Evolutionary conservation across 164 flowering plant species (phyloP), one percentile per base, ranked within the genome.

Genomic region (Nelumbo lutea): DNA sequence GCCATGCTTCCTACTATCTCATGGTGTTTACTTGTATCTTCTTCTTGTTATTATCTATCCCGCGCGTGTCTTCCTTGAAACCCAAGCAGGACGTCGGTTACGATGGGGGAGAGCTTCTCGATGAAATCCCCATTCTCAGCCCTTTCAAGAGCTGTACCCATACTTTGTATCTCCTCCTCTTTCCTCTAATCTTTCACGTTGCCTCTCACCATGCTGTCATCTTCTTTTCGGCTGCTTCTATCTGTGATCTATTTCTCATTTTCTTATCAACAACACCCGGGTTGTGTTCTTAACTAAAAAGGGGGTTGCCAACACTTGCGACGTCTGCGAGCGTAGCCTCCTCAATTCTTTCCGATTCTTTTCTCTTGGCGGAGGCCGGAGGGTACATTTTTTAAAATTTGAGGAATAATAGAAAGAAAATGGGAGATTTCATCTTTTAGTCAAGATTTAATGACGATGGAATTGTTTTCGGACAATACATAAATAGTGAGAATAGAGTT

Each of bases 11-110:
- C 6, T 92, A 88, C 78, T 92, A 89, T 73, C 86, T 90, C 57
- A 83, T 89, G 86, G 77, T 73, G 9, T 90, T 90, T 64, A 75
- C 71, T 63, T 88, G 92, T 59, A 61, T 81, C 5, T 89, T 90
- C 78, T 95, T 88, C 69, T 95, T 90, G 91, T 71, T 92, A 15
- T 95, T 78, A 75, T 83, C 96, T 0, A 72, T 95, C 39, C 98
- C 98, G 27, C 81, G 91, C 3, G 69, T 83, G 3, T 95, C 98
- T 1, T 85, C 94, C 1, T 90, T 92, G 64, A 89, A 88, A 62
- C 56, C 81, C 40, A 92, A 84, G 72, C 83, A 81, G 5, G 87
- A 82, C 14, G 69, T 55, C 0, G 77, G 83, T 27, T 85, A 78
- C 71, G 85, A 85, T 43, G 97, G 93, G 4, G 91, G 93, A 2